Evolutionary conservation across 2,329 filamentous ascomycete genomes (phyloP), one percentile per base, ranked within the genome.

Genomic region (Fusarium multiceps): DNA sequence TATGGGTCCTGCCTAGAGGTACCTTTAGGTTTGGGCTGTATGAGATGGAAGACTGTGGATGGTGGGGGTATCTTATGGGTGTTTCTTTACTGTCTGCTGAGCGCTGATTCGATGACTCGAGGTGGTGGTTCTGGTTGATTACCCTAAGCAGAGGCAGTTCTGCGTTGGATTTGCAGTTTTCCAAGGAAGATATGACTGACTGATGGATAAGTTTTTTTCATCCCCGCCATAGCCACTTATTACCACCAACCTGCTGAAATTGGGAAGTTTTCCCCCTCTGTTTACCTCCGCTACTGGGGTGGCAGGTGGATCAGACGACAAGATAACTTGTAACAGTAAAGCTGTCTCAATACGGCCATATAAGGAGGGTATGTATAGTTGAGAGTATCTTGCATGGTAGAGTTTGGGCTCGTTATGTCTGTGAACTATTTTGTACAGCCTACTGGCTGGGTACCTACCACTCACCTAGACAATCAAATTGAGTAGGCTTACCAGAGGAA

Each of bases 71-170:
- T 53, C 59, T 62, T 68, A 67, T 67, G 66, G 27, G 50, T 73
- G 68, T 66, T 67, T 54, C 47, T 64, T 32, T 63, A 62, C 42
- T 48, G 63, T 59, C 59, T 71, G 42, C 59, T 49, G 48, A 59
- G 57, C 53, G 71, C 64, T 74, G 73, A 75, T 75, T 75, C 73
- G 73, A 59, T 59, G 51, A 45, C 59, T 63, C 47, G 30, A 51
- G 37, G 49, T 47, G 53, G 48, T 55, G 58, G 69, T 72, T 63
- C 47, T 61, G 41, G 41, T 51, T 20, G 34, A 42, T 42, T 66
- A 62, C 72, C 72, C 72, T 73, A 72, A 55, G 34, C 34, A 41
- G 32, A 32, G 59, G 14, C 34, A 55, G 32, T 43, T 47, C 41
- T 55, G 43, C 34, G 46, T 42, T 47, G 23, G 21, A 47, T 20